Evolutionary conservation across 2,329 filamentous ascomycete species (phyloP).

Genomic region (Alternaria sp.): DNA sequence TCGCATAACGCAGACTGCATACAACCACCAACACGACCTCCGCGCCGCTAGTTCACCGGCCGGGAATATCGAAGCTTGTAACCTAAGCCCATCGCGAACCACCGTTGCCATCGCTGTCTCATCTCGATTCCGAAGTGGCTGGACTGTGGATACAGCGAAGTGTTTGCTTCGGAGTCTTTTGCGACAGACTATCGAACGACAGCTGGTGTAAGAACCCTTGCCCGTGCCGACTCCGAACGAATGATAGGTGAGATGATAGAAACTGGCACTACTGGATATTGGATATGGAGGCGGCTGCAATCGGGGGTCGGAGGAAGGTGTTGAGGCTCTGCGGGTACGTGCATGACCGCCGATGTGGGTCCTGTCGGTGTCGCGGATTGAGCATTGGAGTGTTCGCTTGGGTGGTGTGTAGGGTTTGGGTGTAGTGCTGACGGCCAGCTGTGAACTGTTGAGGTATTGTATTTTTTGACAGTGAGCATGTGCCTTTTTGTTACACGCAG

Average conservation of each 20-base stretch:
- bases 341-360: not conserved
- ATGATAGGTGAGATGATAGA: not conserved
- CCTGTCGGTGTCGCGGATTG: not conserved
- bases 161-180: not conserved
- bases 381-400: not conserved
- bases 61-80: not conserved
- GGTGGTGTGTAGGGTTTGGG: not conserved
- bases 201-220: not conserved
- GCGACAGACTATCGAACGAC: not conserved
- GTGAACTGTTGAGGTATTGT: not conserved
- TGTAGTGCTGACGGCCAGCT: not conserved
- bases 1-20: not conserved
- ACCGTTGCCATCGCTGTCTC: not conserved
- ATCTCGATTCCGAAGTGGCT: not conserved
- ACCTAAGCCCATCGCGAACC: not conserved
- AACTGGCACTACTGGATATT: not conserved
- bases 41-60: not conserved
- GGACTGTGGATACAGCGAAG: not conserved
- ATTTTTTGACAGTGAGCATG: not conserved
- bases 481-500: not conserved
- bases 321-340: constrained; percentile 1
- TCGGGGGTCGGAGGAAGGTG: not conserved
- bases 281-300: not conserved
- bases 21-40: not conserved
- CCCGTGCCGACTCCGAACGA: not conserved